Evolutionary conservation across 495 filamentous ascomycete species (phyloP).

Genomic region (Choiromyces venosus): DNA sequence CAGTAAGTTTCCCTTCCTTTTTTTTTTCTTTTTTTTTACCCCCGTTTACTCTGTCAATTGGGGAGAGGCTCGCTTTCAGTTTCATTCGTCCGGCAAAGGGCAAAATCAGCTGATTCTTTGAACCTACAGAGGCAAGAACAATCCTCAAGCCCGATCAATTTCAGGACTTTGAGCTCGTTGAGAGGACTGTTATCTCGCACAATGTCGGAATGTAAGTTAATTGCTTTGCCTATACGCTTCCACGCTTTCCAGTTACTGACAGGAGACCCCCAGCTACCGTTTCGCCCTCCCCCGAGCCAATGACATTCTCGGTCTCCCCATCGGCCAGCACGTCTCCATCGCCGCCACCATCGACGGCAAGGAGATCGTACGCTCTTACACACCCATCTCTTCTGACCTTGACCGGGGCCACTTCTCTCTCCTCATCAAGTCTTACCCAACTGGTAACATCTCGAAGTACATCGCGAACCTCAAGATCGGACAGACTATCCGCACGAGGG

Average conservation of each 20-base stretch:
- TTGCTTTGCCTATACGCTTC: neutral
- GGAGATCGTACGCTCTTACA: constrained; percentile 93
- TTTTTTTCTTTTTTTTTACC: neutral
- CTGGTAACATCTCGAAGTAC: constrained; percentile 91
- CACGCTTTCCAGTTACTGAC: constrained; percentile 26
- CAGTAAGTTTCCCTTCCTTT: constrained; percentile 48
- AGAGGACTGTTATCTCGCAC: constrained; percentile 89
- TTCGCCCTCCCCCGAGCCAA: constrained; percentile 71
- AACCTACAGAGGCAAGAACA: constrained; percentile 59
- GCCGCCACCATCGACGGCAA: constrained; percentile 76
- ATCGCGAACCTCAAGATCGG: constrained; percentile 76
- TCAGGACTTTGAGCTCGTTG: constrained; percentile 81
- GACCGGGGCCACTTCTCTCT: constrained; percentile 93
- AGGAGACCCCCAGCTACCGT: constrained; percentile 61
- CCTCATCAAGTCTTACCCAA: constrained; percentile 93
- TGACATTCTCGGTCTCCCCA: constrained; percentile 88
- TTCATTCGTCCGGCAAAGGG: neutral
- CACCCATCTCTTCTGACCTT: constrained; percentile 87
- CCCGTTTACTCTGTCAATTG: neutral
- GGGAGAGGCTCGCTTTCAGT: constrained; percentile 1
- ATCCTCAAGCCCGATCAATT: constrained; percentile 80
- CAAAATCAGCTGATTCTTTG: constrained; percentile 37
- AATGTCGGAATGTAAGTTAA: constrained; percentile 80
- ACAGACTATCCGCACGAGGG: constrained; percentile 78
- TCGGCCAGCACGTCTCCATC: constrained; percentile 97